These are phyloP conservation scores for Lepidopterella palustris DNA, from an alignment of 495 filamentous ascomycete species.

Conservation along the genomic window DNA sequence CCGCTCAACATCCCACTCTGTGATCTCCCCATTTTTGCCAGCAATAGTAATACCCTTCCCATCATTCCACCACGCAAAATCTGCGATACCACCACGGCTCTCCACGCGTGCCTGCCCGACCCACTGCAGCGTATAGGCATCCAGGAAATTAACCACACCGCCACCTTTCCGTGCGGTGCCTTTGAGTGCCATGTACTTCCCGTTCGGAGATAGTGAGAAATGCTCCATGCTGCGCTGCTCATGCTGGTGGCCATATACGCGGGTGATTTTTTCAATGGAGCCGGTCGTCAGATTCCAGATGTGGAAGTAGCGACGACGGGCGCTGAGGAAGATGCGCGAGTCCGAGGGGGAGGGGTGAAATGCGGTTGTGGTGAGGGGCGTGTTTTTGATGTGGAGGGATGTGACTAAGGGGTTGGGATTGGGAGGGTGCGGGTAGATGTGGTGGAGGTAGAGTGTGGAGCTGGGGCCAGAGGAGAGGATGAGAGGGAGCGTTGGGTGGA, in stretches of 20 bases:
- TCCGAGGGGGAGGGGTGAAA: slow-evolving; percentile 59
- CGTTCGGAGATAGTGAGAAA: slow-evolving; percentile 79
- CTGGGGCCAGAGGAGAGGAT: slow-evolving; percentile 82
- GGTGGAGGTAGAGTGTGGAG: slow-evolving; percentile 79
- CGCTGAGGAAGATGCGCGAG: slow-evolving; percentile 70
- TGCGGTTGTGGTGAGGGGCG: slow-evolving; percentile 70
- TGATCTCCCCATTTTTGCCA: slow-evolving; percentile 82
- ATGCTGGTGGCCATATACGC: slow-evolving; percentile 72
- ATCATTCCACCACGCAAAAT: slow-evolving; percentile 85
- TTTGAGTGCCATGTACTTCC: slow-evolving; percentile 72
- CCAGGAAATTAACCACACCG: slow-evolving; percentile 79
- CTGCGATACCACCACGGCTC: slow-evolving; percentile 72
- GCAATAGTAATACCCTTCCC: slow-evolving; percentile 71
- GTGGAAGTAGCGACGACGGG: slow-evolving; percentile 86
- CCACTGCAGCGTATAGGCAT: slow-evolving; percentile 81
- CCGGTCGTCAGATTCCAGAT: slow-evolving; percentile 83
- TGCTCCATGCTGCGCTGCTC: slow-evolving; percentile 87
- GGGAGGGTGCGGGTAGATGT: slow-evolving; percentile 54
- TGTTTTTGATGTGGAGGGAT: slow-evolving; percentile 75
- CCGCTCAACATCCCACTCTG: slow-evolving; percentile 71
- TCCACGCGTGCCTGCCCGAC: slow-evolving; percentile 75
- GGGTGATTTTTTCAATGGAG: slow-evolving; percentile 65
- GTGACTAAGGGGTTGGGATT: slow-evolving; percentile 80
- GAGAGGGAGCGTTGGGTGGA: slow-evolving; percentile 83
- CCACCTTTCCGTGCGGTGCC: slow-evolving; percentile 75